Evolutionary conservation across 1,139 yeast species (phyloP).

Genomic region (Pichia sp.): DNA sequence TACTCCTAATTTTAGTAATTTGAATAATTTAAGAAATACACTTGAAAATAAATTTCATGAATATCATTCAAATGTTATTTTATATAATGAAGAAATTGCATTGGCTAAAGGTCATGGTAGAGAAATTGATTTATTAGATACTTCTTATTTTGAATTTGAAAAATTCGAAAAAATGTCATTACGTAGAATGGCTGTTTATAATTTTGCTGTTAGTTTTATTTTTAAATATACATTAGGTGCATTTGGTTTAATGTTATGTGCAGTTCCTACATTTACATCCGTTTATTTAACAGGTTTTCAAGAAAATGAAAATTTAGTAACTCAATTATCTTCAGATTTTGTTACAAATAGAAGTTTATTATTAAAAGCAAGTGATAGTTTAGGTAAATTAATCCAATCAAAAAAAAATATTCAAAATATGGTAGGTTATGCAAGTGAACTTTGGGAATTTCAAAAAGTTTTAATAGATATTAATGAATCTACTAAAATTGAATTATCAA

Average conservation of each 20-base stretch:
- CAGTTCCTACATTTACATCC: conserved; percentile 79
- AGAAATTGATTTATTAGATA: conserved; percentile 74
- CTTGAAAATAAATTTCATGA: conserved; percentile 83
- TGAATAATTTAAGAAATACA: conserved; percentile 72
- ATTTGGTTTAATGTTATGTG: conserved; percentile 80
- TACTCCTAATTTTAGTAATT: conserved; percentile 86
- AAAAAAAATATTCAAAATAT: conserved; percentile 81
- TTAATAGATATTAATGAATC: conserved; percentile 45
- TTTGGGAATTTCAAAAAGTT: conserved; percentile 62
- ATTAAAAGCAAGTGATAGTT: conserved; percentile 79
- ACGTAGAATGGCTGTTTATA: conserved; percentile 69
- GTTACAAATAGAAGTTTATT: conserved; percentile 86
- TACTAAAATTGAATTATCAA: conserved; percentile 24
- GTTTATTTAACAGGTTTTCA: conserved; percentile 42
- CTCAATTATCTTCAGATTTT: conserved; percentile 57
- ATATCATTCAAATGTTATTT: conserved; percentile 73
- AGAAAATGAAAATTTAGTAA: conserved; percentile 29
- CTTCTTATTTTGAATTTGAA: conserved; percentile 75
- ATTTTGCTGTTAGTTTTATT: conserved; percentile 72
- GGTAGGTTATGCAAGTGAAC: conserved; percentile 76
- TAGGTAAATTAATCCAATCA: conserved; percentile 81
- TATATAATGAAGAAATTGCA: conserved; percentile 83
- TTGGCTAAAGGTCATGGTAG: conserved; percentile 74
- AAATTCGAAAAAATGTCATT: conserved; percentile 73
- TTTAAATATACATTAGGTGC: conserved; percentile 97